These are phyloP conservation scores for Phytophthora pluvialis DNA, from an alignment of 352 stramenopile species.

Conservation along the genomic window DNA sequence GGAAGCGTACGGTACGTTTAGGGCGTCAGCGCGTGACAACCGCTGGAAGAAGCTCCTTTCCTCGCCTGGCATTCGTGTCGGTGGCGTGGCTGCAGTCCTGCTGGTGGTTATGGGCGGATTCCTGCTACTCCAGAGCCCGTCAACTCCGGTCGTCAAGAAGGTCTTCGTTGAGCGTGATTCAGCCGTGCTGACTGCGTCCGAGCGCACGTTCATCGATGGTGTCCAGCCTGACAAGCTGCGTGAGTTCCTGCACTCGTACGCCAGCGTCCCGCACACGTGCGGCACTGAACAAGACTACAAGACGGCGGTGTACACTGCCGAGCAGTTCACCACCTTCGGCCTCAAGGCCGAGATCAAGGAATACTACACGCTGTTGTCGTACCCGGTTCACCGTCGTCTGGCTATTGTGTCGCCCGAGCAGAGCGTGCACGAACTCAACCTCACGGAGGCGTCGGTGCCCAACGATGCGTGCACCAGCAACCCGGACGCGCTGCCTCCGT, in stretches of 20 bases:
- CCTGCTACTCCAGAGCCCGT: constrained; percentile 27
- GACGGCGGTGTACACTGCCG: constrained; percentile 49
- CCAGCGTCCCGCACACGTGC: constrained; percentile 42
- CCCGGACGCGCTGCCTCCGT: constrained; percentile 63
- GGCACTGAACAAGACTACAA: constrained; percentile 15
- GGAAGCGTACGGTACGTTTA: constrained; percentile 37
- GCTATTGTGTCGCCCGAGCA: constrained; percentile 46
- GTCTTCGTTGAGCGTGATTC: not conserved
- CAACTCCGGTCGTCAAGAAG: constrained; percentile 9
- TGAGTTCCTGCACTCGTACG: constrained; percentile 35
- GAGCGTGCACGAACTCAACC: constrained; percentile 39
- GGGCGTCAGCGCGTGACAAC: constrained; percentile 3
- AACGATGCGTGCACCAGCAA: constrained; percentile 68
- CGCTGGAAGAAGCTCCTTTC: constrained; percentile 26
- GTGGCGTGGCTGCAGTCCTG: constrained; percentile 15
- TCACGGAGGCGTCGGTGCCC: constrained; percentile 58
- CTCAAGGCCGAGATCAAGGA: constrained; percentile 64
- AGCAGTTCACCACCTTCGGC: constrained; percentile 53
- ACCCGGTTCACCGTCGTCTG: constrained; percentile 47
- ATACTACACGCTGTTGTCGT: constrained; percentile 71
- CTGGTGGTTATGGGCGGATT: constrained; percentile 32
- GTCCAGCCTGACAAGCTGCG: constrained; percentile 29
- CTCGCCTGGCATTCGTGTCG: constrained; percentile 20
- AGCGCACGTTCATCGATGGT: constrained; percentile 28
- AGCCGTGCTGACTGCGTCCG: constrained; percentile 12